Base-by-base conservation (phyloP, 805 yeast species). In the Saccharomycodes ludwigii region DNA sequence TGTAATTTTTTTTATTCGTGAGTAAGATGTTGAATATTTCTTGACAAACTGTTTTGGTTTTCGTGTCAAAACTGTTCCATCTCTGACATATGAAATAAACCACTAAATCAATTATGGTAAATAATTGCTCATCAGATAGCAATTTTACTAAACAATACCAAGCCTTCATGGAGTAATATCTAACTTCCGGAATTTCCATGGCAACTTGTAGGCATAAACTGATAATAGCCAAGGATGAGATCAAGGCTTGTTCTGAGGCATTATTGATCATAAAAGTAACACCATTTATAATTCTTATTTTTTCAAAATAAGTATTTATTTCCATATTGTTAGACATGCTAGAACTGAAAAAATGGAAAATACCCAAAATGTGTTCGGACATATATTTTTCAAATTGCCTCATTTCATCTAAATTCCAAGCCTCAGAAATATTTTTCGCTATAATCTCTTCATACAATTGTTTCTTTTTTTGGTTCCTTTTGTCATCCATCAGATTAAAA, bases 151-250 rank as follows among this genome's bases (percentile, higher is more conserved):
- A 58, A 2, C 64, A 60, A 31, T 65, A 62, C 78, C 95, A 76
- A 34, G 91, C 78, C 29, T 65, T 59, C 25, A 91, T 56, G 0
- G 88, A 71, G 24, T 68, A 66, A 11, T 58, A 58, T 37, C 76
- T 76, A 10, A 85, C 63, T 16, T 71, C 73, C 0, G 65, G 56
- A 13, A 66, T 68, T 24, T 76, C 85, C 15, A 86, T 54, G 0
- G 88, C 76, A 1, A 85, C 74, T 47, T 84, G 95, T 9, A 88
- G 57, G 43, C 94, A 80, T 2, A 94, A 79, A 37, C 83, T 77
- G 4, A 88, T 71, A 48, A 86, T 97, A 0, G 95, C 93, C 21
- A 80, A 54, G 0, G 83, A 82, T 2, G 80, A 69, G 4, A 72
- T 67, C 19, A 80, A 68, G 11, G 74, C 62, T 17, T 64, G 58